Evolutionary conservation across 1,284 basidiomycete genomes (phyloP).

Genomic region (Exsudoporus floridanus): DNA sequence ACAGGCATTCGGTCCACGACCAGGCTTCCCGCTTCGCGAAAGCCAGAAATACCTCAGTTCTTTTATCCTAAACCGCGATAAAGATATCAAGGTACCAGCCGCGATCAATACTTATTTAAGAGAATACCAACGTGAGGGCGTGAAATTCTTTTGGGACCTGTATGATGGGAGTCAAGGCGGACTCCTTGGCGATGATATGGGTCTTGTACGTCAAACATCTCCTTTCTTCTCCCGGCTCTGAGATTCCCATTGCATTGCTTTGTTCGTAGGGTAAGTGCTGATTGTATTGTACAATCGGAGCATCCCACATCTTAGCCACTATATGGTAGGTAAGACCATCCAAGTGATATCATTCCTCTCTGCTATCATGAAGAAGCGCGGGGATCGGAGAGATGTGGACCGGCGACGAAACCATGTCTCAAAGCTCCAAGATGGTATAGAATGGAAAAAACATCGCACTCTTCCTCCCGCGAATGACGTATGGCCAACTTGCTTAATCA

Average conservation of each 20-base stretch:
- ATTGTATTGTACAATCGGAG: not conserved
- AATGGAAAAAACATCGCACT: conserved; percentile 50
- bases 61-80: conserved; percentile 47
- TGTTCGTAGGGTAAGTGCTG: conserved; percentile 23
- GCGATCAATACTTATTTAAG: conserved; percentile 79
- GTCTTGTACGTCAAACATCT: conserved; percentile 53
- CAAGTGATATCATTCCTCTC: conserved; percentile 85
- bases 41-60: conserved; percentile 44
- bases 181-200: conserved; percentile 89
- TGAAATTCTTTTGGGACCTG: conserved; percentile 69
- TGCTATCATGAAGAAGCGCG: conserved; percentile 80
- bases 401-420: conserved; percentile 64
- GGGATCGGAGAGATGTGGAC: conserved; percentile 56
- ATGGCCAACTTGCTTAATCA: conserved; percentile 82
- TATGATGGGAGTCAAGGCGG: conserved; percentile 67
- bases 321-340: conserved; percentile 70
- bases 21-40: conserved; percentile 50
- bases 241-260: conserved; percentile 1
- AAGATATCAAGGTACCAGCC: conserved; percentile 59
- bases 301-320: not conserved
- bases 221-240: not conserved
- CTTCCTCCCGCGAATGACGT: conserved; percentile 64
- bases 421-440: conserved; percentile 56
- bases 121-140: conserved; percentile 82
- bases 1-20: conserved; percentile 46